Percentiles rank a stretch among this genome's conserved stretches.
These are phyloP conservation scores for Boletus vermiculosoides DNA, from an alignment of 768 basidiomycete genomes.

Conservation along the genomic window DNA sequence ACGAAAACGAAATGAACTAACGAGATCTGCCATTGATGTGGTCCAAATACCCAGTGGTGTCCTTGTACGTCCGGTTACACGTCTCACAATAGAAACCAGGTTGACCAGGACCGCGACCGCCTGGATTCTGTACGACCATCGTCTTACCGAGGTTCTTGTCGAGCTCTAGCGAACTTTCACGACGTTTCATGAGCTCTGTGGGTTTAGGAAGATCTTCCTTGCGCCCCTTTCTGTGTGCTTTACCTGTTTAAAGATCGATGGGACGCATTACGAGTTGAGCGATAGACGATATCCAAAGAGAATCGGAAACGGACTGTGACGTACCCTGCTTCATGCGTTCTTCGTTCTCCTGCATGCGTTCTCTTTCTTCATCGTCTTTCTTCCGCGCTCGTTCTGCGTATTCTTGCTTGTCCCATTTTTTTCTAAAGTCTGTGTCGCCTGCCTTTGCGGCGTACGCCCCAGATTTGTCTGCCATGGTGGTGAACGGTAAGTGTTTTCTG, in stretches of 20 bases:
- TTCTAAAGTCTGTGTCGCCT: constrained; percentile 72
- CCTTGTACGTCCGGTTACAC: constrained; percentile 90
- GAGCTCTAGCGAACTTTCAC: constrained; percentile 80
- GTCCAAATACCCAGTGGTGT: constrained; percentile 90
- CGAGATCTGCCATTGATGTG: constrained; percentile 94
- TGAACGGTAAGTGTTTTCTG: not conserved
- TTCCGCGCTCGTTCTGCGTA: constrained; percentile 81
- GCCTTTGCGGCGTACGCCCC: constrained; percentile 40
- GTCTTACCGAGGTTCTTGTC: constrained; percentile 96
- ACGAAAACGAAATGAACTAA: constrained; percentile 43
- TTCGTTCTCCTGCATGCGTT: constrained; percentile 84
- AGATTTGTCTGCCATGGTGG: constrained; percentile 31
- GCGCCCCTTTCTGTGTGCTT: constrained; percentile 67
- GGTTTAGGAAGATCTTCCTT: constrained; percentile 85
- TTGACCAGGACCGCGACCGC: constrained; percentile 82
- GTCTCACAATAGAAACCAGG: constrained; percentile 94
- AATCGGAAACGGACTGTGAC: constrained; percentile 1
- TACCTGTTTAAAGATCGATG: constrained; percentile 50
- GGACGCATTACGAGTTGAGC: not conserved
- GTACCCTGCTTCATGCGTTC: constrained; percentile 80
- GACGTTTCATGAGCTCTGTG: constrained; percentile 88
- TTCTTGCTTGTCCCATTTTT: constrained; percentile 95
- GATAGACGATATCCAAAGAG: not conserved
- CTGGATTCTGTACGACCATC: constrained; percentile 85
- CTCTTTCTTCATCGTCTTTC: constrained; percentile 75